A percentile compares a stretch with the other conserved stretches of the same genome.
Conservation (phyloP, 345 rosid species). For the Eucalyptus sp. region DNA sequence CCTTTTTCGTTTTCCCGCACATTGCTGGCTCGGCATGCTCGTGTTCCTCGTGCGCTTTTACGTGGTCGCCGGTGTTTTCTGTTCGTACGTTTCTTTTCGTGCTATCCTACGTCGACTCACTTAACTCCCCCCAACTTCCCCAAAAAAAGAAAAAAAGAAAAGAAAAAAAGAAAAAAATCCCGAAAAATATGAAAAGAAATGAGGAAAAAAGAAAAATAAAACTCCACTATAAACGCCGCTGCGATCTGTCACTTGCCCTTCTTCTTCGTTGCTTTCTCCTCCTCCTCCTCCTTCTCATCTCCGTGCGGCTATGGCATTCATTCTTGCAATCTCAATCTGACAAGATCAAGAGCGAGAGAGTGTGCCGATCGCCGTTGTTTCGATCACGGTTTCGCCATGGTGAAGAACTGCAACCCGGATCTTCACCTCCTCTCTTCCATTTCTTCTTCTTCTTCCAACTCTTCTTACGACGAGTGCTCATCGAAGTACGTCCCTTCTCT, state of each 20-base stretch:
- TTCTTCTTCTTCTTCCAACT: not conserved
- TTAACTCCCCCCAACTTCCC: not conserved
- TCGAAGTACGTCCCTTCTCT: not conserved
- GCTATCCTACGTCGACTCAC: not conserved
- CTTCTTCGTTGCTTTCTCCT: not conserved
- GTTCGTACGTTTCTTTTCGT: not conserved
- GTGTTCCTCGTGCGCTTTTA: slow-evolving; percentile 1
- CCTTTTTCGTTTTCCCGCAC: not conserved
- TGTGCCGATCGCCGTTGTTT: not conserved
- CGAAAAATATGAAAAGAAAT: not conserved
- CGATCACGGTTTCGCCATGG: not conserved
- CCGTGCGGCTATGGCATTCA: not conserved
- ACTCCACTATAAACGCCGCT: not conserved
- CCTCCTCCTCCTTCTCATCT: not conserved
- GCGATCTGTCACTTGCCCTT: not conserved
- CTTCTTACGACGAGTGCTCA: not conserved
- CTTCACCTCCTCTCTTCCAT: not conserved
- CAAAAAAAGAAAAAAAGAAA: not conserved
- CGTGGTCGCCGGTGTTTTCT: not conserved
- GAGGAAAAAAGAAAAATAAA: not conserved
- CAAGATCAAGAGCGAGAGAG: not conserved
- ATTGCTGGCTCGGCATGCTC: not conserved
- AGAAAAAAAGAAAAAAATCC: not conserved
- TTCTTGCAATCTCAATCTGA: not conserved
- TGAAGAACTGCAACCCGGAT: not conserved